These are phyloP conservation scores for Neopestalotiopsis rosae DNA, from an alignment of 2,329 filamentous ascomycete genomes.

Conservation along the genomic window DNA sequence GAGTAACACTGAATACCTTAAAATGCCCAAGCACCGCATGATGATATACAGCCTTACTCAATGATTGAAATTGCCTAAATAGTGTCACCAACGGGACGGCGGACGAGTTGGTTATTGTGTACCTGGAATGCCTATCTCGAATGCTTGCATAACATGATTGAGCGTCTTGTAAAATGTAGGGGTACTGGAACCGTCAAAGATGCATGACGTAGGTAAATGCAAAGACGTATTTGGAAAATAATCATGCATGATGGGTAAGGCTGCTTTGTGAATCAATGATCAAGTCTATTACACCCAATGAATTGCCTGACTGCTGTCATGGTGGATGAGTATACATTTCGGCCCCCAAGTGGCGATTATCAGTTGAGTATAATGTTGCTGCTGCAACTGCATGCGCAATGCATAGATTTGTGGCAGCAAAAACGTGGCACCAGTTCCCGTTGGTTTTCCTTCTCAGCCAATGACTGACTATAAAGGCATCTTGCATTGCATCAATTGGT, in stretches of 20 bases:
- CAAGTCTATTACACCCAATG: too few relatives aligned
- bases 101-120: neutral
- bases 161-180: too few relatives aligned
- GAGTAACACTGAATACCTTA: neutral
- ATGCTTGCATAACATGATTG: too few relatives aligned
- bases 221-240: too few relatives aligned
- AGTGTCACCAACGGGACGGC: neutral
- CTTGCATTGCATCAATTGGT: constrained; percentile 1
- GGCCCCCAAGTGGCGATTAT: constrained; percentile 1
- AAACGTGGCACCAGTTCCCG: constrained; percentile 13
- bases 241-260: too few relatives aligned
- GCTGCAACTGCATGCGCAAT: neutral
- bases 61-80: neutral
- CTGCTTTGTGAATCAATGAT: too few relatives aligned
- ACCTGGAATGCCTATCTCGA: neutral
- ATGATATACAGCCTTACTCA: neutral
- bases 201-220: too few relatives aligned
- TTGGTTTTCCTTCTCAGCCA: neutral
- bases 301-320: too few relatives aligned
- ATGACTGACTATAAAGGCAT: constrained; percentile 7
- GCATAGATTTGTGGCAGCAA: constrained; percentile 4
- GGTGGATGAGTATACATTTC: too few relatives aligned
- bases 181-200: too few relatives aligned
- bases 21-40: neutral
- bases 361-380: too few relatives aligned